Conservation (phyloP, 805 yeast genomes). For the Tetrapisispora phaffii region DNA sequence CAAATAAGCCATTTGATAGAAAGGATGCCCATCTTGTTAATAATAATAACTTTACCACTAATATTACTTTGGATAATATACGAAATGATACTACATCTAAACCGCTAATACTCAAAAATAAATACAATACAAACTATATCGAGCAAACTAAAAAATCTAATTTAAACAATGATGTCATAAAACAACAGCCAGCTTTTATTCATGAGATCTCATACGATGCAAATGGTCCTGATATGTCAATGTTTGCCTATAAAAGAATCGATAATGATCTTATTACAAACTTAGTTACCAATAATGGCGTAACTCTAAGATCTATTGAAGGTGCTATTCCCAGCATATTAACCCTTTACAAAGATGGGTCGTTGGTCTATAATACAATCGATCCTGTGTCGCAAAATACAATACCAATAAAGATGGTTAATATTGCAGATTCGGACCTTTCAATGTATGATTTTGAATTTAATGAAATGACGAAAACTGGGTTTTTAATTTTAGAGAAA, state of each 20-base stretch:
- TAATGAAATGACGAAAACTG: conserved; percentile 46
- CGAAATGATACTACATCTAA: neutral
- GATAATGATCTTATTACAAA: conserved; percentile 20
- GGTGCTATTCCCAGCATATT: conserved; percentile 10
- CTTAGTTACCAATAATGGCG: conserved; percentile 12
- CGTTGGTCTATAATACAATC: conserved; percentile 9
- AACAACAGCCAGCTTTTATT: conserved; percentile 21
- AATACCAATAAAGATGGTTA: conserved; percentile 11
- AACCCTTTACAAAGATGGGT: conserved; percentile 16
- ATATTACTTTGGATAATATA: neutral
- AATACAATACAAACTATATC: too few relatives aligned
- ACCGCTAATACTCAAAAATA: neutral
- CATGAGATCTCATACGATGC: conserved; percentile 20
- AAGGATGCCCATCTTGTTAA: neutral
- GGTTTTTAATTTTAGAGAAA: conserved; percentile 57
- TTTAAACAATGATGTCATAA: conserved; percentile 8
- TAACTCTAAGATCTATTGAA: conserved; percentile 5
- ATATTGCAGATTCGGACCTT: conserved; percentile 37
- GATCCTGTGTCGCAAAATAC: neutral
- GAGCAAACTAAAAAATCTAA: too few relatives aligned
- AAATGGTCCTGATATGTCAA: conserved; percentile 21
- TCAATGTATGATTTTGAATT: conserved; percentile 78
- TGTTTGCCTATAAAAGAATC: conserved; percentile 16
- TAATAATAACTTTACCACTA: neutral
- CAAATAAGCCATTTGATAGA: neutral